These are phyloP conservation scores for Lactifluus hygrophoroides DNA, from an alignment of 768 basidiomycete genomes.

Conservation along the genomic window DNA sequence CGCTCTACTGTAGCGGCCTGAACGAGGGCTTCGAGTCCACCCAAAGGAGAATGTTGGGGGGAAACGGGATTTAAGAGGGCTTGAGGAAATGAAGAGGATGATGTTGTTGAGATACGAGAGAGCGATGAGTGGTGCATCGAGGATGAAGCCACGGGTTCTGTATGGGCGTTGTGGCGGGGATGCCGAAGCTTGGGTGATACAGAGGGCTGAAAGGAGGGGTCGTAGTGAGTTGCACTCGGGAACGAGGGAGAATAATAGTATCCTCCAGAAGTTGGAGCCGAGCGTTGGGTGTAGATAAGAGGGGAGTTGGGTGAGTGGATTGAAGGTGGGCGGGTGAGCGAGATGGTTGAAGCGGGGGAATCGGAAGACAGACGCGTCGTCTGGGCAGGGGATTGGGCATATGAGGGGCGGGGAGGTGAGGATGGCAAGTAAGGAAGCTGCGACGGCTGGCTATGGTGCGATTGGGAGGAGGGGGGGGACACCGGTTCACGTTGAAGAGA, in stretches of 20 bases:
- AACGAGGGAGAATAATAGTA: slow-evolving; percentile 6
- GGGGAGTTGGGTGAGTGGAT: slow-evolving; percentile 7
- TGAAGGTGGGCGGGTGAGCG: slow-evolving; percentile 9
- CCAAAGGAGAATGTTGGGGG: slow-evolving; percentile 23
- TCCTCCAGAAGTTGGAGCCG: background rate
- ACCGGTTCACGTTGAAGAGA: background rate
- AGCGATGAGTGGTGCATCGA: slow-evolving; percentile 4
- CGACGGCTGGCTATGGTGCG: slow-evolving; percentile 8
- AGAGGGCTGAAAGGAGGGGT: background rate
- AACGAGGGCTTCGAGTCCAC: slow-evolving; percentile 56
- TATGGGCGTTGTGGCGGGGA: background rate
- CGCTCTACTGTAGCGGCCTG: slow-evolving; percentile 65
- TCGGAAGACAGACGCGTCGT: slow-evolving; percentile 8
- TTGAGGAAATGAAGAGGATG: slow-evolving; percentile 18
- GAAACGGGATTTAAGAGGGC: slow-evolving; percentile 21
- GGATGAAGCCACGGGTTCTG: slow-evolving; percentile 6
- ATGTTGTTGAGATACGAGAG: slow-evolving; percentile 9
- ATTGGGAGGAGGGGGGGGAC: background rate
- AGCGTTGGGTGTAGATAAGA: slow-evolving; percentile 11
- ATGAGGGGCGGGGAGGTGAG: slow-evolving; percentile 10
- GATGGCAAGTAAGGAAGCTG: background rate
- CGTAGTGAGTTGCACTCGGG: background rate
- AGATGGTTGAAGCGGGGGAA: slow-evolving; percentile 7
- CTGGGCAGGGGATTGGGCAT: slow-evolving; percentile 10
- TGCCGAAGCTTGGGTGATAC: slow-evolving; percentile 12